These are phyloP conservation scores for Suhomyces atakaporum DNA, from an alignment of 1,139 yeast genomes.

Conservation along the genomic window DNA sequence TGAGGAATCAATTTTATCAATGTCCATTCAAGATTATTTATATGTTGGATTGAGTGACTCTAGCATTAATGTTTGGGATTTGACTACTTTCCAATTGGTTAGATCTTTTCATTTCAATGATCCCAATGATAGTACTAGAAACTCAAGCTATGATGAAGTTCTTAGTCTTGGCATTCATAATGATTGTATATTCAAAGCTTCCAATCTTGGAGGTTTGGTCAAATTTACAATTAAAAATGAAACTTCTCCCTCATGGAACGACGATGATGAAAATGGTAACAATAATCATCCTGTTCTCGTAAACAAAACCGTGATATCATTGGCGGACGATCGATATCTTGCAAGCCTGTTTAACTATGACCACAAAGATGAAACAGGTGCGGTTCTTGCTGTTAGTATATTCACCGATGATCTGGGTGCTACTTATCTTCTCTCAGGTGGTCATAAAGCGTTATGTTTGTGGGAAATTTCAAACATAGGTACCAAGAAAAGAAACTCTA, in stretches of 20 bases:
- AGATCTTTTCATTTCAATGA: constrained; percentile 52
- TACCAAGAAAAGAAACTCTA: constrained; percentile 4
- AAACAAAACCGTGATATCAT: constrained; percentile 16
- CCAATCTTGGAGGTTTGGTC: constrained; percentile 54
- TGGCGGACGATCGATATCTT: constrained; percentile 22
- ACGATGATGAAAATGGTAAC: constrained; percentile 14
- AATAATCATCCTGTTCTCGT: constrained; percentile 10
- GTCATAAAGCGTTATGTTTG: constrained; percentile 35
- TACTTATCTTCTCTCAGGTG: constrained; percentile 41
- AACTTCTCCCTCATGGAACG: constrained; percentile 5
- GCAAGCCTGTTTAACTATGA: constrained; percentile 12
- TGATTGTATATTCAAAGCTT: constrained; percentile 58
- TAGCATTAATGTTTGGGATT: constrained; percentile 76
- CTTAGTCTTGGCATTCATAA: constrained; percentile 48
- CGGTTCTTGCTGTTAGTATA: constrained; percentile 32
- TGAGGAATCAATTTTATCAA: constrained; percentile 68
- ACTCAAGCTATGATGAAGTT: constrained; percentile 29
- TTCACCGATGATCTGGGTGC: constrained; percentile 24
- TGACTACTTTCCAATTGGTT: constrained; percentile 73
- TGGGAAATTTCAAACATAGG: constrained; percentile 38
- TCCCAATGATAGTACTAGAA: constrained; percentile 6
- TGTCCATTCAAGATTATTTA: constrained; percentile 61
- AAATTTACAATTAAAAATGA: constrained; percentile 46
- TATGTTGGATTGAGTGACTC: constrained; percentile 82
- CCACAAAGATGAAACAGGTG: constrained; percentile 19